Evolutionary conservation across 2,329 filamentous ascomycete genomes (phyloP).

Genomic region (Sclerotinia nivalis): DNA sequence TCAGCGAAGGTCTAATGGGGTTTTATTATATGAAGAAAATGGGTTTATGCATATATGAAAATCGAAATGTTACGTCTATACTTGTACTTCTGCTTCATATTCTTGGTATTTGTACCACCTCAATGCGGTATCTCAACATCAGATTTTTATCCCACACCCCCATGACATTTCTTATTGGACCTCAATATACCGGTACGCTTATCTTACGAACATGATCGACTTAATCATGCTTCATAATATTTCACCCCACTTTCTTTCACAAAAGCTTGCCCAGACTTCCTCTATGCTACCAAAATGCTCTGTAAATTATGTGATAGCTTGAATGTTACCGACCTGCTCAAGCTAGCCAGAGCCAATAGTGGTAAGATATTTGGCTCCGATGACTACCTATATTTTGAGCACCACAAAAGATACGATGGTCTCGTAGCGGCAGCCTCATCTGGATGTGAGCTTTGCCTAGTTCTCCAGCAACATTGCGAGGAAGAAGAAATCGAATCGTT

Average conservation of each 20-base stretch:
- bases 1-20: neutral
- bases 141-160: neutral
- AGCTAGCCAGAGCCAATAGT: neutral
- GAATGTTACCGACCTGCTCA: neutral
- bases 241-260: neutral
- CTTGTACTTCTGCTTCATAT: neutral
- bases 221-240: neutral
- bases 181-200: neutral
- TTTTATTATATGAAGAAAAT: neutral
- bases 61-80: neutral
- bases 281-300: neutral
- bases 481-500: neutral
- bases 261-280: neutral
- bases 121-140: rapidly evolving
- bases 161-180: neutral
- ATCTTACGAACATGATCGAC: neutral
- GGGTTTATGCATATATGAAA: neutral
- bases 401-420: neutral
- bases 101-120: neutral
- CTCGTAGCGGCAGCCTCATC: neutral
- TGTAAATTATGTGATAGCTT: neutral
- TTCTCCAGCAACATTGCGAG: neutral
- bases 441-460: neutral
- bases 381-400: neutral
- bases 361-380: rapidly evolving